Evolutionary conservation across 176 grass and related monocot genomes (phyloP).

Genomic region (Zea luxurians): DNA sequence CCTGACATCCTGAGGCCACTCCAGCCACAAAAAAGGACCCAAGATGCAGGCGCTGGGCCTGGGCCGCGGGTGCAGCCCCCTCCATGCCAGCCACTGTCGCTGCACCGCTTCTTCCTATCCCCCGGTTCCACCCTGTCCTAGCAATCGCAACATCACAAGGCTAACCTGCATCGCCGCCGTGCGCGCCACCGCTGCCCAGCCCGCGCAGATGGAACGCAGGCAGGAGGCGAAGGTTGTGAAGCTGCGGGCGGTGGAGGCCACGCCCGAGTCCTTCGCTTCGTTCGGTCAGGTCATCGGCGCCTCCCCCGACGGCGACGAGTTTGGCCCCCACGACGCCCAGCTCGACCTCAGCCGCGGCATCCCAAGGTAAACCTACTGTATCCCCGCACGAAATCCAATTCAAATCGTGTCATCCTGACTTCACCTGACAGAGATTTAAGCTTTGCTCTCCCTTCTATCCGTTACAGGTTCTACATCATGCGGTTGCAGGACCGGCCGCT

Average conservation of each 20-base stretch:
- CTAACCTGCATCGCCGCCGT: not conserved
- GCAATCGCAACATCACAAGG: not conserved
- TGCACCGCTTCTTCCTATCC: slow-evolving; percentile 11
- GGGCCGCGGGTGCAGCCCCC: slow-evolving; percentile 7
- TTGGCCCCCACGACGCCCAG: slow-evolving; percentile 83
- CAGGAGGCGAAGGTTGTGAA: slow-evolving; percentile 33
- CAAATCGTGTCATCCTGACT: not conserved
- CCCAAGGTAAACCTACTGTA: slow-evolving; percentile 47
- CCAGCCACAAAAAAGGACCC: not conserved
- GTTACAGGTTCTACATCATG: slow-evolving; percentile 86
- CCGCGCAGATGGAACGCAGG: slow-evolving; percentile 38
- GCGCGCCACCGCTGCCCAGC: slow-evolving; percentile 1
- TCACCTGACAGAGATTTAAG: not conserved
- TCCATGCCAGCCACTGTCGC: slow-evolving; percentile 19
- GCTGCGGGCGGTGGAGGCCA: slow-evolving; percentile 72
- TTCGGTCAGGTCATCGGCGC: slow-evolving; percentile 87
- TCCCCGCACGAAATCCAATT: not conserved
- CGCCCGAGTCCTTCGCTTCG: slow-evolving; percentile 72
- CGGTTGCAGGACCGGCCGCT: slow-evolving; percentile 52
- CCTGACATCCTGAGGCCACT: not conserved
- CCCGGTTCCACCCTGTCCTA: not conserved
- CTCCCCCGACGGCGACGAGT: slow-evolving; percentile 70
- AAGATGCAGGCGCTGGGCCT: slow-evolving; percentile 38
- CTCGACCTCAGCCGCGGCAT: slow-evolving; percentile 88
- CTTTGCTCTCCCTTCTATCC: not conserved